These are phyloP conservation scores for Tilletia caries DNA, from an alignment of 1,284 basidiomycete genomes.

Conservation along the genomic window DNA sequence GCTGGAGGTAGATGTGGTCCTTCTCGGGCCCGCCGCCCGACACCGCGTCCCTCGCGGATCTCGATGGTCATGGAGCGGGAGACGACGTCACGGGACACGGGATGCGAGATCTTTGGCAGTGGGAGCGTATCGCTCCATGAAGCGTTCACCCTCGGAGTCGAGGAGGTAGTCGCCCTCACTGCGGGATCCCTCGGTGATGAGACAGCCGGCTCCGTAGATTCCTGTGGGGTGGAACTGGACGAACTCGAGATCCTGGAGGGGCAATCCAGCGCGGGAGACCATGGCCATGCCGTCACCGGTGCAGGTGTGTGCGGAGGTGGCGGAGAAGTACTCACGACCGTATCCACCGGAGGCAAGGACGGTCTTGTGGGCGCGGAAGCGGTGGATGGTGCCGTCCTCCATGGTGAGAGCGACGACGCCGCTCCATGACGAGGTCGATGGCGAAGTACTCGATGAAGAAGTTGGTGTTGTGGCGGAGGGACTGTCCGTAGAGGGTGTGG, in stretches of 20 bases:
- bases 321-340: conserved; percentile 97
- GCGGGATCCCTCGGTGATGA: conserved; percentile 98
- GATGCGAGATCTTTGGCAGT: conserved; percentile 99
- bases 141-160: conserved; percentile 98
- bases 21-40: conserved; percentile 97
- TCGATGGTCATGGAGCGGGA: conserved; percentile 99
- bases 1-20: conserved; percentile 95
- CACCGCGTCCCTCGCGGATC: conserved; percentile 97
- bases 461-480: conserved; percentile 97
- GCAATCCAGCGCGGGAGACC: conserved; percentile 93
- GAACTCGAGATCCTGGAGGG: conserved; percentile 96
- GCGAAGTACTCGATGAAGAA: conserved; percentile 99
- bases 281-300: conserved; percentile 98
- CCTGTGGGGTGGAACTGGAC: conserved; percentile 99
- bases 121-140: conserved; percentile 98
- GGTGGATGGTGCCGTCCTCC: conserved; percentile 98
- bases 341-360: conserved; percentile 98
- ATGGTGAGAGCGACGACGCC: conserved; percentile 98
- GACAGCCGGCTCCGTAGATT: conserved; percentile 98
- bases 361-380: conserved; percentile 97
- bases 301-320: conserved; percentile 98
- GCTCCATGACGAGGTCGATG: conserved; percentile 87
- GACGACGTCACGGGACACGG: conserved; percentile 97
- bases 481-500: conserved; percentile 98
- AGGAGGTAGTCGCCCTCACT: conserved; percentile 98